Evolutionary conservation across 345 rosid species (phyloP), one percentile per base, ranked within the genome.

Genomic region (Chamaenerion angustifolium): DNA sequence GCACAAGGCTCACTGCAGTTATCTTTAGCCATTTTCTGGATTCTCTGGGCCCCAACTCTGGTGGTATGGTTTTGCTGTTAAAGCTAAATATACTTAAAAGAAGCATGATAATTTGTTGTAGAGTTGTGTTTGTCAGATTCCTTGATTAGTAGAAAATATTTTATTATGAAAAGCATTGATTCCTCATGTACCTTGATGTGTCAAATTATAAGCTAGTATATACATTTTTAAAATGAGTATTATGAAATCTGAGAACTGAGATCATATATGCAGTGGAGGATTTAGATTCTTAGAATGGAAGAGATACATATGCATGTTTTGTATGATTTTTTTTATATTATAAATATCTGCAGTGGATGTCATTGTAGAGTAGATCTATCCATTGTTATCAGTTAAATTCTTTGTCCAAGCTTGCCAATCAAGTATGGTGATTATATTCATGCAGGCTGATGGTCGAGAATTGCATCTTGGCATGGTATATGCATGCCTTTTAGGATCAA

Each of bases 401-500:
- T 8, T 31, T 31, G 6, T 31, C 37, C 37, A 31, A 31, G 37
- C 37, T 31, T 31, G 37, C 37, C 37, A 31, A 31, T 31, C 37
- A 7, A 31, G 37, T 8, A 31, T 31, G 37, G 37, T 31, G 6
- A 31, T 31, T 31, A 31, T 31, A 7, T 8, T 47, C 16, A 27
- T 55, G 66, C 56, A 92, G 98, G 96, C 98, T 74, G 98, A 92
- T 70, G 98, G 96, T 42, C 66, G 95, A 61, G 95, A 77, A 75
- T 85, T 87, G 64, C 65, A 71, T 65, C 77, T 92, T 14, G 98
- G 95, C 42, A 65, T 87, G 71, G 69, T 87, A 59, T 82, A 78
- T 67, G 84, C 95, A 42, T 87, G 87, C 66, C 57, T 92, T 50
- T 55, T 82, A 73, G 95, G 86, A 42, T 72, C 98, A 75, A 84